phyloP scores from a whole-genome alignment of 805 yeast genomes.

The Yarrowia sp. region DNA sequence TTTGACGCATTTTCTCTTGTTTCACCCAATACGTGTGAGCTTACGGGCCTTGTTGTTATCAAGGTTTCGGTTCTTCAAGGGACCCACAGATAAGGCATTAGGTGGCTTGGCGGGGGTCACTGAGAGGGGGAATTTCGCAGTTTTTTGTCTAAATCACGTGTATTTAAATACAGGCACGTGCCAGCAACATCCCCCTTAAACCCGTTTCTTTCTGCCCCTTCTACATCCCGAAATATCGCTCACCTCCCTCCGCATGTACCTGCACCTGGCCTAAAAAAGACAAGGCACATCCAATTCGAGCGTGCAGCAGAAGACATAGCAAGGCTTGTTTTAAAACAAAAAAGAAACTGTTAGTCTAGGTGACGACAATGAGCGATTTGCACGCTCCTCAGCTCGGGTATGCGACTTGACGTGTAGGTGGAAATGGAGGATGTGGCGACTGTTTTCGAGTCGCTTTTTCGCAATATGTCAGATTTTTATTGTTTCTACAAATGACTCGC shows the following conservation, averaged over 20 bases:
- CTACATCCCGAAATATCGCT: no score
- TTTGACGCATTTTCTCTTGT: not conserved
- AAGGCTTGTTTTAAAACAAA: not conserved
- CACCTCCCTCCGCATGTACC: not conserved
- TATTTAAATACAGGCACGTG: no score
- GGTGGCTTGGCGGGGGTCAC: not conserved
- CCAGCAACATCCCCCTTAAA: no score
- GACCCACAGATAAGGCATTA: slow-evolving; percentile 12
- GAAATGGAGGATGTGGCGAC: no score
- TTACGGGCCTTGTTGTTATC: not conserved
- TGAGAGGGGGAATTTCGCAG: no score
- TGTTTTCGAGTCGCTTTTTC: no score
- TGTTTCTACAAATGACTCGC: no score
- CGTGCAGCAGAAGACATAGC: not conserved
- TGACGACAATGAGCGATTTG: not conserved
- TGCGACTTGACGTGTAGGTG: no score
- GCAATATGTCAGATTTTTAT: no score
- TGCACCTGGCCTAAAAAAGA: not conserved
- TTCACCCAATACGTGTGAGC: not conserved
- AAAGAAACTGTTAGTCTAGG: not conserved
- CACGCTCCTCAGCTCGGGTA: not conserved
- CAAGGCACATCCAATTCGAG: not conserved
- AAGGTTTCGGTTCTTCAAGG: not conserved
- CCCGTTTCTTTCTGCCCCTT: not conserved
- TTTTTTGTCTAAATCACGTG: no score